These are phyloP conservation scores for Stachybotrys chartarum DNA, from an alignment of 2,329 filamentous ascomycete genomes.

Conservation along the genomic window DNA sequence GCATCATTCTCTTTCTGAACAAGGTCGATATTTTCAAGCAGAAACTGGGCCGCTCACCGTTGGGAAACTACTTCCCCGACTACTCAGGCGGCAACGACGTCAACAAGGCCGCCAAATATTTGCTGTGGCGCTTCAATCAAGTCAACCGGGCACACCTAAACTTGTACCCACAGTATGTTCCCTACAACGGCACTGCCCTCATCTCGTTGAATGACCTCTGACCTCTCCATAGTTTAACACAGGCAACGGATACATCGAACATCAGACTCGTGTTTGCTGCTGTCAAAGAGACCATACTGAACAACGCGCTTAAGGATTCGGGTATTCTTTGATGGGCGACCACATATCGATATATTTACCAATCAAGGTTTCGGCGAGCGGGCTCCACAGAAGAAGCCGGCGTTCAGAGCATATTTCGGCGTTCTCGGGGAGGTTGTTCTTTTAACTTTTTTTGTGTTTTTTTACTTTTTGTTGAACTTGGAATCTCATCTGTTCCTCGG, in stretches of 20 bases:
- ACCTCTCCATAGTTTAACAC: slow-evolving; percentile 64
- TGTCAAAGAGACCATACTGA: slow-evolving; percentile 97
- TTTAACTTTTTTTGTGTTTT: background rate
- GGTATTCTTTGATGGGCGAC: slow-evolving; percentile 67
- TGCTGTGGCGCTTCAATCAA: slow-evolving; percentile 97
- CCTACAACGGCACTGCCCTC: background rate
- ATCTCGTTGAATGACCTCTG: slow-evolving; percentile 4
- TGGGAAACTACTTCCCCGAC: slow-evolving; percentile 95
- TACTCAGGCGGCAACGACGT: slow-evolving; percentile 97
- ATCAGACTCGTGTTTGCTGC: slow-evolving; percentile 96
- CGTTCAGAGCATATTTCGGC: slow-evolving; percentile 19
- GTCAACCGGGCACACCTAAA: slow-evolving; percentile 95
- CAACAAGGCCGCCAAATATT: slow-evolving; percentile 94
- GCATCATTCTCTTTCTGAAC: slow-evolving; percentile 97
- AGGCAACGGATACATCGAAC: slow-evolving; percentile 98
- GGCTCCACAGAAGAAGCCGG: slow-evolving; percentile 7
- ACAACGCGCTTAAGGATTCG: slow-evolving; percentile 96
- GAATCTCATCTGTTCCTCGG: slow-evolving; percentile 20
- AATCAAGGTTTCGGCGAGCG: slow-evolving; percentile 6
- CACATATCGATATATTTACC: slow-evolving; percentile 2
- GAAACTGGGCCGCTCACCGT: slow-evolving; percentile 80
- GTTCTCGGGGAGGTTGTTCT: slow-evolving; percentile 8
- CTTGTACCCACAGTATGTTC: slow-evolving; percentile 88
- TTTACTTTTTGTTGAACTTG: slow-evolving; percentile 1
- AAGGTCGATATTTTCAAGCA: slow-evolving; percentile 98